These are phyloP conservation scores for Daedaleopsis sinensis DNA, from an alignment of 768 basidiomycete species.

Conservation along the genomic window DNA sequence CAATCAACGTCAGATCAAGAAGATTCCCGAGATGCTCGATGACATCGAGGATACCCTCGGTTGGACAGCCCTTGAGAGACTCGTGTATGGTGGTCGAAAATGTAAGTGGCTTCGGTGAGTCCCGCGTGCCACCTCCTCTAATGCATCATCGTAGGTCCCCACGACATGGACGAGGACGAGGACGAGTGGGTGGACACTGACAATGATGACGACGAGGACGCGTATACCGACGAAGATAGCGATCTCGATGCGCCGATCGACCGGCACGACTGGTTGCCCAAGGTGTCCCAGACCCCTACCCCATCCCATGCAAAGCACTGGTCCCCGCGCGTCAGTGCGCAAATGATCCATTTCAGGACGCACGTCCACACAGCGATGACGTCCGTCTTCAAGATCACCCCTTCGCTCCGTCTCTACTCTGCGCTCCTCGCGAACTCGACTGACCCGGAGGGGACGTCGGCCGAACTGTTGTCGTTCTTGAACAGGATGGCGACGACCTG, in stretches of 20 bases:
- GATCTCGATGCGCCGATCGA: slow-evolving; percentile 20
- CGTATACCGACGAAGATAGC: slow-evolving; percentile 16
- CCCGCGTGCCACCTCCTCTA: background rate
- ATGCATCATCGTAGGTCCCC: slow-evolving; percentile 11
- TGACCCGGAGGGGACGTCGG: slow-evolving; percentile 12
- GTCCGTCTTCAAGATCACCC: slow-evolving; percentile 51
- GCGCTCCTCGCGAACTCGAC: slow-evolving; percentile 44
- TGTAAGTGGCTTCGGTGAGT: slow-evolving; percentile 31
- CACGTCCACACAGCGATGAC: slow-evolving; percentile 50
- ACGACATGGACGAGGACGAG: slow-evolving; percentile 32
- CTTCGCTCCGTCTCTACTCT: slow-evolving; percentile 49
- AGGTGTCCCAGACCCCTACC: slow-evolving; percentile 25
- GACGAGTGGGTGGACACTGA: slow-evolving; percentile 38
- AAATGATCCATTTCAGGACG: slow-evolving; percentile 43
- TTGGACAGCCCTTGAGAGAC: slow-evolving; percentile 51
- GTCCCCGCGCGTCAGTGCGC: slow-evolving; percentile 44
- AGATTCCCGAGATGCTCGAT: slow-evolving; percentile 56
- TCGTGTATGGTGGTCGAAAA: slow-evolving; percentile 56
- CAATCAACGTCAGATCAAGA: slow-evolving; percentile 30
- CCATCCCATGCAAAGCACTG: slow-evolving; percentile 53
- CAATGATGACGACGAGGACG: slow-evolving; percentile 34
- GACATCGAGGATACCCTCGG: slow-evolving; percentile 57
- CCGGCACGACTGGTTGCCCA: slow-evolving; percentile 21
- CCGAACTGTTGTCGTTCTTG: slow-evolving; percentile 36
- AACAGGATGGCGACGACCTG: slow-evolving; percentile 47